Conservation (phyloP, 2,329 filamentous ascomycete genomes). For the Phoma sp. region DNA sequence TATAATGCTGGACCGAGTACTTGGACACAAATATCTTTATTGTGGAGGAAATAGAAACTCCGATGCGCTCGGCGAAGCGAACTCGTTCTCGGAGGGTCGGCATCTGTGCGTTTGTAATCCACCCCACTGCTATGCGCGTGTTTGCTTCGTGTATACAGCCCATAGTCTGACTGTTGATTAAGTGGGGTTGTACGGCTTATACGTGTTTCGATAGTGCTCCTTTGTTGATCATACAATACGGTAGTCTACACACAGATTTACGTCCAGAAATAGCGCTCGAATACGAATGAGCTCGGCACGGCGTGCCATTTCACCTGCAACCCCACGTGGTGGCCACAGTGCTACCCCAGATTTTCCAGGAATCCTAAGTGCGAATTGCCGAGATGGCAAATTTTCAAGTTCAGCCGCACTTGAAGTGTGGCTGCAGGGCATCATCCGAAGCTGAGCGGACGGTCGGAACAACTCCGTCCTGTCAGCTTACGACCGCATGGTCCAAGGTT, state of each 20-base stretch:
- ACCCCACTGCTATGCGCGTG: no score
- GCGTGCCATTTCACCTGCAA: neutral
- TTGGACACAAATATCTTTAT: no score
- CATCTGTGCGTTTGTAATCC: no score
- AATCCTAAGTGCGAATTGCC: neutral
- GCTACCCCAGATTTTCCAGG: slow-evolving; percentile 9
- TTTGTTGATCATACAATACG: neutral
- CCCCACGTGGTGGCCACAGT: slow-evolving; percentile 3
- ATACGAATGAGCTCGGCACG: neutral
- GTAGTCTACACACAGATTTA: neutral
- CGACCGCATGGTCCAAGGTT: neutral
- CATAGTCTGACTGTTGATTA: neutral
- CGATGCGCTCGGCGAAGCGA: no score
- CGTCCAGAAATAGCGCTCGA: slow-evolving; percentile 1
- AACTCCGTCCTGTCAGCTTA: slow-evolving; percentile 6
- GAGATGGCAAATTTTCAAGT: slow-evolving; percentile 6
- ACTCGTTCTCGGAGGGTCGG: no score
- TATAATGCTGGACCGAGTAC: no score
- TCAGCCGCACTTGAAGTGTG: neutral
- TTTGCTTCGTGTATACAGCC: neutral
- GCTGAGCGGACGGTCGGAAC: slow-evolving; percentile 1
- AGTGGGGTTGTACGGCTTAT: neutral
- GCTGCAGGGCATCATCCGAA: neutral
- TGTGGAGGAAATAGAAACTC: no score
- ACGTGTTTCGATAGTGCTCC: slow-evolving; percentile 4